Evolutionary conservation across 108 stramenopile species (phyloP).

Genomic region (Mediolabrus comicus): DNA sequence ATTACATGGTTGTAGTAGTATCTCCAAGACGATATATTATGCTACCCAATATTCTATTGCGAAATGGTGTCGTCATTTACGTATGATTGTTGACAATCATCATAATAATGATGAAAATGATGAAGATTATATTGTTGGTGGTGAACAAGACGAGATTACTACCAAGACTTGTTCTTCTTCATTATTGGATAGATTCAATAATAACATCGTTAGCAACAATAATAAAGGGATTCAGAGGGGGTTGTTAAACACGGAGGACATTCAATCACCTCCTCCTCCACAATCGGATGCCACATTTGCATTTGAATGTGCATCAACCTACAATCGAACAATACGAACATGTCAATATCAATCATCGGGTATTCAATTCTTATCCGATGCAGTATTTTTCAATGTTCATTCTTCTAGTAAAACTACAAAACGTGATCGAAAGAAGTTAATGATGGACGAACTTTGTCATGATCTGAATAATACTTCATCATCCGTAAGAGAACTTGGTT

Average conservation of each 20-base stretch:
- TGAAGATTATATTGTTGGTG: too few species aligned
- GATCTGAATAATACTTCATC: conserved; percentile 1
- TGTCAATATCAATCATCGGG: conserved; percentile 50
- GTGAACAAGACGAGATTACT: neutral
- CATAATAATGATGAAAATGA: too few species aligned
- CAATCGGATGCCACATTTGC: conserved; percentile 37
- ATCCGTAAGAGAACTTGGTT: conserved; percentile 3
- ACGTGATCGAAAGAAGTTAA: neutral
- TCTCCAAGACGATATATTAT: conserved; percentile 19
- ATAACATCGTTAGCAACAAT: neutral
- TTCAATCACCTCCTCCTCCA: neutral
- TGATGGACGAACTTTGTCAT: conserved; percentile 8
- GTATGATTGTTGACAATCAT: neutral
- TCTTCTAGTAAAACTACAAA: conserved; percentile 7
- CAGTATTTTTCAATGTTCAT: conserved; percentile 70
- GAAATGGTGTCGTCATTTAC: conserved; percentile 42
- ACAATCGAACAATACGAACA: conserved; percentile 47
- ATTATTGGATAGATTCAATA: conserved; percentile 31
- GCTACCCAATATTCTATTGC: conserved; percentile 37
- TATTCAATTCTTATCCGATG: conserved; percentile 54
- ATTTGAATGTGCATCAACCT: conserved; percentile 57
- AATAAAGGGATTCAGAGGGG: neutral
- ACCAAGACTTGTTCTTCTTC: too few species aligned
- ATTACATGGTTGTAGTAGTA: too few species aligned
- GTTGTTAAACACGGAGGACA: neutral